Conservation (phyloP, 352 stramenopile species). For the Globisporangium viniferum region DNA sequence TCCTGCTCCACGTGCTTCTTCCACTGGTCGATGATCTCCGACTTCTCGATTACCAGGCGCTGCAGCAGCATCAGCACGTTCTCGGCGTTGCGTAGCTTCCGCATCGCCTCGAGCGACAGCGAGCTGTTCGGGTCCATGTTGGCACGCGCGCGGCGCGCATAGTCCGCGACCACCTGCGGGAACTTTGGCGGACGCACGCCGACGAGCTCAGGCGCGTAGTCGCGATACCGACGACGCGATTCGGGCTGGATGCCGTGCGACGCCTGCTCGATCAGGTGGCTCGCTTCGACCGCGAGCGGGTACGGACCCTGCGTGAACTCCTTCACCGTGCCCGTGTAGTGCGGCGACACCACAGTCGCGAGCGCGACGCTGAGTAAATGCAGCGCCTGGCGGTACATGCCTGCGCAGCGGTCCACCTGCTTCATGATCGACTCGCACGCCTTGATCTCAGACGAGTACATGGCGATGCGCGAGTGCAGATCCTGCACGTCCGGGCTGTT, state of each 20-base stretch:
- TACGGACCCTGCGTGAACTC: slow-evolving; percentile 78
- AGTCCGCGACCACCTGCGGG: slow-evolving; percentile 42
- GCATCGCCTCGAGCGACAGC: slow-evolving; percentile 71
- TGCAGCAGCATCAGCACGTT: slow-evolving; percentile 82
- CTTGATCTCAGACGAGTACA: slow-evolving; percentile 78
- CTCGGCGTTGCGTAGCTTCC: slow-evolving; percentile 72
- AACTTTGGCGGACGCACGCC: slow-evolving; percentile 47
- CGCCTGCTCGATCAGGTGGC: slow-evolving; percentile 67
- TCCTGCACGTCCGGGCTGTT: slow-evolving; percentile 66
- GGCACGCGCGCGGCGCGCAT: slow-evolving; percentile 33
- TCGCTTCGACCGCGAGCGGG: slow-evolving; percentile 70
- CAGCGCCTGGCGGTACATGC: slow-evolving; percentile 73
- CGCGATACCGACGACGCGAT: slow-evolving; percentile 61
- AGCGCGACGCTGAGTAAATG: slow-evolving; percentile 68
- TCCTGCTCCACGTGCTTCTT: slow-evolving; percentile 64
- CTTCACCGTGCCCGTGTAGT: slow-evolving; percentile 66
- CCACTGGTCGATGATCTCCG: slow-evolving; percentile 81
- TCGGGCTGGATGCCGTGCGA: slow-evolving; percentile 76
- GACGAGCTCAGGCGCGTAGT: slow-evolving; percentile 52
- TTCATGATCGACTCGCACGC: slow-evolving; percentile 70
- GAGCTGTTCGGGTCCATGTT: slow-evolving; percentile 36
- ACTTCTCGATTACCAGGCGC: slow-evolving; percentile 78
- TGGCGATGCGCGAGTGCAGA: slow-evolving; percentile 65
- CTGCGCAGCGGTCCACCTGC: slow-evolving; percentile 68
- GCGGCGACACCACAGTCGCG: slow-evolving; percentile 62